Evolutionary conservation across 495 filamentous ascomycete species (phyloP).

Genomic region (Pyronema domesticum): DNA sequence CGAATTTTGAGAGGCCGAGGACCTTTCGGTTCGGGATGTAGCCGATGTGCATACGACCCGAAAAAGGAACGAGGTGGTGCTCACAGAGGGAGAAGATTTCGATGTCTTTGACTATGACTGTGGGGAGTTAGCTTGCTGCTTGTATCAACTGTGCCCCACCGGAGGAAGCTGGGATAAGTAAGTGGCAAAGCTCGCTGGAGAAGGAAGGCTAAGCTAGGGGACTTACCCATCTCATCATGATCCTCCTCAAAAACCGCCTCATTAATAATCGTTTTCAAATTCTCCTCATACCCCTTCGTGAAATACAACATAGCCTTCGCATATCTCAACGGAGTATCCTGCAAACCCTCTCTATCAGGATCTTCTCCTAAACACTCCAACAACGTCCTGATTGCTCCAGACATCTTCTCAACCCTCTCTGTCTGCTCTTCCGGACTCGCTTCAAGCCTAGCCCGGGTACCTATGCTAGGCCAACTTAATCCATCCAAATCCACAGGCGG

Average conservation of each 20-base stretch:
- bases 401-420: slow-evolving; percentile 54
- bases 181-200: no score
- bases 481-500: slow-evolving; percentile 62
- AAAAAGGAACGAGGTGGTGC: slow-evolving; percentile 94
- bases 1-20: slow-evolving; percentile 87
- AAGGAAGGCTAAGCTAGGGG: no score
- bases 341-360: slow-evolving; percentile 73
- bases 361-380: slow-evolving; percentile 94
- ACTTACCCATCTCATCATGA: slow-evolving; percentile 52
- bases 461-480: slow-evolving; percentile 54
- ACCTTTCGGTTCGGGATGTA: slow-evolving; percentile 79
- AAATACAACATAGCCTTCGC: slow-evolving; percentile 96
- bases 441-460: slow-evolving; percentile 64
- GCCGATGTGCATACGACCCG: slow-evolving; percentile 96
- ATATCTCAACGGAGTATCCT: slow-evolving; percentile 74
- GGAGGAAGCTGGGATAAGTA: no score
- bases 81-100: slow-evolving; percentile 92
- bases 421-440: slow-evolving; percentile 55
- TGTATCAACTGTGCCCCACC: background rate
- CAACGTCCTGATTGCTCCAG: slow-evolving; percentile 73
- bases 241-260: slow-evolving; percentile 91
- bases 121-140: background rate
- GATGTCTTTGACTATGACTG: slow-evolving; percentile 90
- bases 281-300: slow-evolving; percentile 95
- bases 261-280: slow-evolving; percentile 81